phyloP scores from a whole-genome alignment of 768 basidiomycete species.

The Lanmaoa pseudosensibilis region DNA sequence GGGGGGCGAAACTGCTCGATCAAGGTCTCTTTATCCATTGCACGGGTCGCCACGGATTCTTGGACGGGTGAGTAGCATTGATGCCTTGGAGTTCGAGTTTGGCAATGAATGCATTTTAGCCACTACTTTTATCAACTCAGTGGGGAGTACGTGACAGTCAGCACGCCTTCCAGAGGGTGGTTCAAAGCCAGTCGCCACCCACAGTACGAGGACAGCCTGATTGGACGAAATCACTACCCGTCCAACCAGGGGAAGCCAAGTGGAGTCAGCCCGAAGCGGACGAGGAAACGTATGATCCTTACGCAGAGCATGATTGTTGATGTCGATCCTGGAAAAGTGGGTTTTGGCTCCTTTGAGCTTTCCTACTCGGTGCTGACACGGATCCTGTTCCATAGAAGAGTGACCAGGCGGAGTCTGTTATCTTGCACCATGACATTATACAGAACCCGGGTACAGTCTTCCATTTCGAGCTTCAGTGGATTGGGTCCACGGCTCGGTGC shows the following conservation, averaged over 20 bases:
- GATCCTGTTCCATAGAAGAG: conserved; percentile 56
- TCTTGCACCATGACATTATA: conserved; percentile 91
- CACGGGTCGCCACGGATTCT: conserved; percentile 72
- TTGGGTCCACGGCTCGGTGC: conserved; percentile 87
- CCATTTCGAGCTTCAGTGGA: conserved; percentile 97
- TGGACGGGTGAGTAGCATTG: conserved; percentile 68
- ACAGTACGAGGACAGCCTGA: conserved; percentile 43
- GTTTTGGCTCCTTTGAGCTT: conserved; percentile 4
- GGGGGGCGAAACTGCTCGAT: conserved; percentile 73
- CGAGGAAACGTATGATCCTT: conserved; percentile 65
- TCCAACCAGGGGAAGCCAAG: conserved; percentile 37
- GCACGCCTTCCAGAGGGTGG: conserved; percentile 67
- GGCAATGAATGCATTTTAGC: conserved; percentile 37
- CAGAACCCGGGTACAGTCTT: conserved; percentile 95
- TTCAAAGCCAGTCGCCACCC: conserved; percentile 52
- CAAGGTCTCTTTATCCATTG: conserved; percentile 88
- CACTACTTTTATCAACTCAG: conserved; percentile 88
- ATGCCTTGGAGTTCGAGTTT: not conserved
- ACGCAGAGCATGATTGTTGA: conserved; percentile 93
- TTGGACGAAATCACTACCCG: conserved; percentile 37
- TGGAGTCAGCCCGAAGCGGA: conserved; percentile 43
- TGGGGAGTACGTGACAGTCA: conserved; percentile 70
- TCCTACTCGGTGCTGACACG: conserved; percentile 10
- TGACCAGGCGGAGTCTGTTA: conserved; percentile 83
- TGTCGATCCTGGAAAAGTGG: conserved; percentile 72